These are phyloP conservation scores for Chlamydomonas applanata DNA, from an alignment of 139 green algal genomes.

Conservation along the genomic window DNA sequence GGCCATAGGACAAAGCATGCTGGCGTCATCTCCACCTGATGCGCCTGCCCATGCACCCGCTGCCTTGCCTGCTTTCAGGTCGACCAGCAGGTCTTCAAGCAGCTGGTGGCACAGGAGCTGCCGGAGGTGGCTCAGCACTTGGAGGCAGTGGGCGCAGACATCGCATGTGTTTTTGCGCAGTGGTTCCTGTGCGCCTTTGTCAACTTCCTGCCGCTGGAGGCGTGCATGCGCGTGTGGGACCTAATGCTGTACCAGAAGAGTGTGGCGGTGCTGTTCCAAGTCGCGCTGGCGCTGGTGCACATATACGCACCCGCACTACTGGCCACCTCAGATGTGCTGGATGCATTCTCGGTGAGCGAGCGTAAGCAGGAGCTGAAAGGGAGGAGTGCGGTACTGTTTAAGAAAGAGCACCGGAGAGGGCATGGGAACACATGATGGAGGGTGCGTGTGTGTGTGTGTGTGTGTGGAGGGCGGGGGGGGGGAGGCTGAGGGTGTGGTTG, in stretches of 20 bases:
- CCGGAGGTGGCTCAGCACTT: constrained; percentile 61
- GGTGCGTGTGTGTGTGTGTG: too few relatives aligned
- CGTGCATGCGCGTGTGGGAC: constrained; percentile 75
- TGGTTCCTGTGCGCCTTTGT: constrained; percentile 87
- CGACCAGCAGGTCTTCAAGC: constrained; percentile 68
- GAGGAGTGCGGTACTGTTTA: not conserved
- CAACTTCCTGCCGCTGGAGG: constrained; percentile 85
- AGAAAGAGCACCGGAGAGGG: too few relatives aligned
- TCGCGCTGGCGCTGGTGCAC: constrained; percentile 34
- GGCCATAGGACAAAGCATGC: too few relatives aligned
- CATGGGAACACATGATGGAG: too few relatives aligned
- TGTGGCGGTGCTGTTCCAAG: constrained; percentile 53
- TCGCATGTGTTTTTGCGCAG: constrained; percentile 49
- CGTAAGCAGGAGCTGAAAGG: too few relatives aligned
- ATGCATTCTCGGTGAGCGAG: constrained; percentile 29
- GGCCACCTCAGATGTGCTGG: constrained; percentile 27
- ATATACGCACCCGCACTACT: constrained; percentile 27
- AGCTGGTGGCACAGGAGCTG: constrained; percentile 53
- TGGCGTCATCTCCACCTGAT: too few relatives aligned
- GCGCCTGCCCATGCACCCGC: not conserved
- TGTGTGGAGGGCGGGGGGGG: too few relatives aligned
- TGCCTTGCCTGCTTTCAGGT: constrained; percentile 40
- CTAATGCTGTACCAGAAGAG: constrained; percentile 52
- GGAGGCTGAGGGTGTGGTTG: too few relatives aligned
- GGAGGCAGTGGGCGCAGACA: constrained; percentile 58